Evolutionary conservation across 2,329 filamentous ascomycete species (phyloP), one percentile per base, ranked within the genome.

Genomic region (Trichoderma sp.): DNA sequence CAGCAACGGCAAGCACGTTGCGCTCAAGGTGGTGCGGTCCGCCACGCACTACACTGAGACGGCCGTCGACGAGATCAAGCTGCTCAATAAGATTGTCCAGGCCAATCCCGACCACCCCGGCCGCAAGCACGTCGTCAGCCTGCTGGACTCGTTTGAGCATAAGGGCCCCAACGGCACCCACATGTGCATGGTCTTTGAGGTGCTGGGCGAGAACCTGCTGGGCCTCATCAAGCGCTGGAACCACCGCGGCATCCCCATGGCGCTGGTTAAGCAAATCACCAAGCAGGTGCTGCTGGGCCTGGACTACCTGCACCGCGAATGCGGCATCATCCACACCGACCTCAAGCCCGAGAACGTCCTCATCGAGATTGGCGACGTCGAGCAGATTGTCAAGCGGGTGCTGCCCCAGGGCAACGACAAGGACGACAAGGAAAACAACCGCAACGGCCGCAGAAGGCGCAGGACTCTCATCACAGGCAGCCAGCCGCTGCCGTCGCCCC

Each of bases 171-270:
- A 99, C 77, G 96, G 96, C 59, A 91, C 93, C 63, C 96, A 99
- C 77, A 94, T 98, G 69, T 99, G 96, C 84, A 98, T 99, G 95
- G 96, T 99, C 8, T 99, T 99, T 76, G 96, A 99, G 80, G 96
- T 99, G 4, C 82, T 99, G 68, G 96, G 96, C 66, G 94, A 98
- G 85, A 98, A 98, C 77, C 82, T 98, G 72, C 83, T 98, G 65
- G 95, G 96, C 30, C 82, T 99, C 77, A 97, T 99, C 85, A 98
- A 98, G 87, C 90, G 93, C 75, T 98, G 95, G 94, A 97, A 98
- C 79, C 96, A 98, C 80, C 89, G 96, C 70, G 96, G 96, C 59
- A 98, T 99, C 69, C 96, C 96, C 54, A 97, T 97, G 90, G 88
- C 93, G 18, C 86, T 99, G 16, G 96, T 98, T 78, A 97, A 97